These are phyloP conservation scores for Hyphopichia homilentoma DNA, from an alignment of 805 yeast species.

Conservation along the genomic window DNA sequence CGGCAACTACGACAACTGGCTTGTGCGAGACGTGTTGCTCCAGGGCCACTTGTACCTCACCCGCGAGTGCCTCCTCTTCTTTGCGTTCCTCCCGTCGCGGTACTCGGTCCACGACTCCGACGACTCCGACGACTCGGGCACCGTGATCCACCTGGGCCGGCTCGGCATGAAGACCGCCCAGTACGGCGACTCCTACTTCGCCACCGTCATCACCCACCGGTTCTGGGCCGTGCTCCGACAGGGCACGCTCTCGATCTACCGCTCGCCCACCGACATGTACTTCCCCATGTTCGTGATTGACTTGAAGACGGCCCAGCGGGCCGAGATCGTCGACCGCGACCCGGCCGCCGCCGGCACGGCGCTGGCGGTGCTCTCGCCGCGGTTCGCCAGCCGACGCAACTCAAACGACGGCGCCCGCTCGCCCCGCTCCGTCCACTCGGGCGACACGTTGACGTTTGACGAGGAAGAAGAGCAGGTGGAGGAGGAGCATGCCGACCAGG, in stretches of 20 bases:
- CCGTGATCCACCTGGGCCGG: constrained; percentile 31
- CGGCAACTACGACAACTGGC: constrained; percentile 73
- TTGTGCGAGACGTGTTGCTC: constrained; percentile 72
- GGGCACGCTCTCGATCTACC: constrained; percentile 64
- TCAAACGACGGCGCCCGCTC: not conserved
- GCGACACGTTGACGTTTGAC: constrained; percentile 11
- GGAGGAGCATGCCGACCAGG: constrained; percentile 26
- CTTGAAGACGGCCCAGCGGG: constrained; percentile 57
- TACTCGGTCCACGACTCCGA: constrained; percentile 5
- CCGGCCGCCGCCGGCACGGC: not conserved
- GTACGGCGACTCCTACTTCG: constrained; percentile 34
- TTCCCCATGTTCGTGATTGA: constrained; percentile 79
- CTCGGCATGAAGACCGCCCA: constrained; percentile 36
- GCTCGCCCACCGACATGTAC: constrained; percentile 73
- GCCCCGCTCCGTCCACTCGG: not conserved
- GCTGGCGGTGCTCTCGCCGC: not conserved
- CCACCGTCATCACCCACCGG: constrained; percentile 40
- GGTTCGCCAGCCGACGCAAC: not conserved
- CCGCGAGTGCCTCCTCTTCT: constrained; percentile 57
- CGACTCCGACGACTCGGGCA: constrained; percentile 21
- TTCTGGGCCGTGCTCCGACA: constrained; percentile 80
- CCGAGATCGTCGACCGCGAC: constrained; percentile 43
- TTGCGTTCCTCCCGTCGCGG: constrained; percentile 68
- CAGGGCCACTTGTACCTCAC: constrained; percentile 87
- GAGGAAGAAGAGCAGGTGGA: constrained; percentile 21